These are phyloP conservation scores for Cladosporium sp. DNA, from an alignment of 2,329 filamentous ascomycete species.

Conservation along the genomic window DNA sequence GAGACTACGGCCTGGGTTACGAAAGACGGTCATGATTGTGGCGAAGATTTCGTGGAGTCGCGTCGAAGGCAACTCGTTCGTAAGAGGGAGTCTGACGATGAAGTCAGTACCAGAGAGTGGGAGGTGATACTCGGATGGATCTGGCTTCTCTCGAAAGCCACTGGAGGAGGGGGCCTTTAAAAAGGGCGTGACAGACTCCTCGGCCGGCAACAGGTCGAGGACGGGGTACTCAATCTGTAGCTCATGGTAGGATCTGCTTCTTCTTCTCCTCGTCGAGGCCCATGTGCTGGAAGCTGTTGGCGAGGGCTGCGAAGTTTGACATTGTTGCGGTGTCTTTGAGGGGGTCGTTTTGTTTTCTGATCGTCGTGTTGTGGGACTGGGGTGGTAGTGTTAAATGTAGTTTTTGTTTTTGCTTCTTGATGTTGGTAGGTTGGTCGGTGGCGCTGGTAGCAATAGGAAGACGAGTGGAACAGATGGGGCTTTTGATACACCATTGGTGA, in stretches of 20 bases:
- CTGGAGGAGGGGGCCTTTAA: background rate
- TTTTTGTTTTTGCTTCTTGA: background rate
- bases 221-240: constrained; percentile 5
- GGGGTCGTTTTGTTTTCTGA: background rate
- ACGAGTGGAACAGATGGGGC: background rate
- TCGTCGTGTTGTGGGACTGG: background rate
- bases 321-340: background rate
- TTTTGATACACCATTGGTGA: background rate
- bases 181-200: background rate
- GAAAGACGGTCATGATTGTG: background rate
- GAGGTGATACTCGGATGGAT: background rate
- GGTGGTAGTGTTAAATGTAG: background rate
- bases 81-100: background rate
- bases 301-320: background rate
- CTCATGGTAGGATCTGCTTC: background rate
- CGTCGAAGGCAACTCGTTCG: background rate
- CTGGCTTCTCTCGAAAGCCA: background rate
- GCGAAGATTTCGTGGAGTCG: background rate
- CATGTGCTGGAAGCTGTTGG: background rate
- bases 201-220: background rate
- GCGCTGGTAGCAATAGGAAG: background rate
- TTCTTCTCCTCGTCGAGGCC: background rate
- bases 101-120: background rate
- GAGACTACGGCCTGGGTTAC: background rate
- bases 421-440: background rate